phyloP scores from a whole-genome alignment of 495 filamentous ascomycete genomes.

The Penicillium lividum region DNA sequence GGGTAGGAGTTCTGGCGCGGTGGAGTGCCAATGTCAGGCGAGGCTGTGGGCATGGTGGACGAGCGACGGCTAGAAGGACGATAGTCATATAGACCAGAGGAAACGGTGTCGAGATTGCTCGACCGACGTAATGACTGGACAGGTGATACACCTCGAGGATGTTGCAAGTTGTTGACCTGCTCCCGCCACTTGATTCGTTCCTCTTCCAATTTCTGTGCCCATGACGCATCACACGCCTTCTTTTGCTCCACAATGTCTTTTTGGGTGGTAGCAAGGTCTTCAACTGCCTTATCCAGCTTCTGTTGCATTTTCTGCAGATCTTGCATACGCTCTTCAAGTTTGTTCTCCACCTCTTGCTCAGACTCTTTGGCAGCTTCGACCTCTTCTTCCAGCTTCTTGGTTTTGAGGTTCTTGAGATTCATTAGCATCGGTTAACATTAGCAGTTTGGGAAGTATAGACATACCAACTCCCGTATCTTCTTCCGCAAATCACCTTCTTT shows the following conservation, averaged over 20 bases:
- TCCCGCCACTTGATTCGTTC: slow-evolving; percentile 77
- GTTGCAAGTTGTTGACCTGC: slow-evolving; percentile 48
- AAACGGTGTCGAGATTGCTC: slow-evolving; percentile 41
- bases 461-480: slow-evolving; percentile 83
- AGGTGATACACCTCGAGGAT: slow-evolving; percentile 50
- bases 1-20: slow-evolving; percentile 47
- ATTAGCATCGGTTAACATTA: slow-evolving; percentile 14
- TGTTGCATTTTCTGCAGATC: slow-evolving; percentile 64
- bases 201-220: slow-evolving; percentile 64
- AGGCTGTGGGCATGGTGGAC: slow-evolving; percentile 43
- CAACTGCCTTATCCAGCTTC: slow-evolving; percentile 64
- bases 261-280: slow-evolving; percentile 58
- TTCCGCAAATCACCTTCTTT: slow-evolving; percentile 81
- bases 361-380: slow-evolving; percentile 69
- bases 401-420: slow-evolving; percentile 63
- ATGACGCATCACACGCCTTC: slow-evolving; percentile 62
- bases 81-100: slow-evolving; percentile 33
- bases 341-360: slow-evolving; percentile 59
- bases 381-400: slow-evolving; percentile 78
- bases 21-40: slow-evolving; percentile 42
- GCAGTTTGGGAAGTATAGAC: slow-evolving; percentile 19
- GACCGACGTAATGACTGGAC: slow-evolving; percentile 47
- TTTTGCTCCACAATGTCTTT: slow-evolving; percentile 71
- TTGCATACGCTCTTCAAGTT: slow-evolving; percentile 59
- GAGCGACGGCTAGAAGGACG: slow-evolving; percentile 51